phyloP scores from a whole-genome alignment of 768 basidiomycete genomes.

The Lactarius tabidus region DNA sequence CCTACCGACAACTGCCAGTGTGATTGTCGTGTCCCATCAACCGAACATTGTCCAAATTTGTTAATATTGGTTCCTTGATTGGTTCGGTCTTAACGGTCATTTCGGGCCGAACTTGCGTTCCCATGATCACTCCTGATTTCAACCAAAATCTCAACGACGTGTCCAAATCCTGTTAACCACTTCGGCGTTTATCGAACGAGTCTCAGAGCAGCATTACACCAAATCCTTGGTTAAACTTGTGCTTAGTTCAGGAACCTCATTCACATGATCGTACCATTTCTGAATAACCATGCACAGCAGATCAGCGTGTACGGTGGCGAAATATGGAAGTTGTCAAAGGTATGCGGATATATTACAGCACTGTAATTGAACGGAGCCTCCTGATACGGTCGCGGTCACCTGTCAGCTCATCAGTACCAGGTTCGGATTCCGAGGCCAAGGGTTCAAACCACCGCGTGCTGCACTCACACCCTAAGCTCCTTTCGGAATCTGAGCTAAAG shows the following conservation, averaged over 20 bases:
- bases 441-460: neutral
- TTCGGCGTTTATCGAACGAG: neutral
- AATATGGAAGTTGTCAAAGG: slow-evolving; percentile 5
- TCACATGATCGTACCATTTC: neutral
- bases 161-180: neutral
- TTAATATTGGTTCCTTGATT: neutral
- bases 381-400: neutral
- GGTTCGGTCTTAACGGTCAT: neutral
- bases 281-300: neutral
- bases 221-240: neutral
- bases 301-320: neutral
- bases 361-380: neutral
- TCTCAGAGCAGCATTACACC: neutral
- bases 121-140: too few species aligned
- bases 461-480: neutral
- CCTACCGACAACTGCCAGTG: too few species aligned
- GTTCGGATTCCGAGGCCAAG: neutral
- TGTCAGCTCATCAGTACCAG: neutral
- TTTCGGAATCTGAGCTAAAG: slow-evolving; percentile 4
- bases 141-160: neutral
- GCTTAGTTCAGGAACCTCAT: neutral
- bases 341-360: neutral
- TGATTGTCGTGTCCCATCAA: too few species aligned
- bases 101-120: neutral
- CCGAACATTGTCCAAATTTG: neutral